Evolutionary conservation across 192 early-diverging fungal species (phyloP), one percentile per base, ranked within the genome.

Genomic region (Phlyctochytrium arcticum): DNA sequence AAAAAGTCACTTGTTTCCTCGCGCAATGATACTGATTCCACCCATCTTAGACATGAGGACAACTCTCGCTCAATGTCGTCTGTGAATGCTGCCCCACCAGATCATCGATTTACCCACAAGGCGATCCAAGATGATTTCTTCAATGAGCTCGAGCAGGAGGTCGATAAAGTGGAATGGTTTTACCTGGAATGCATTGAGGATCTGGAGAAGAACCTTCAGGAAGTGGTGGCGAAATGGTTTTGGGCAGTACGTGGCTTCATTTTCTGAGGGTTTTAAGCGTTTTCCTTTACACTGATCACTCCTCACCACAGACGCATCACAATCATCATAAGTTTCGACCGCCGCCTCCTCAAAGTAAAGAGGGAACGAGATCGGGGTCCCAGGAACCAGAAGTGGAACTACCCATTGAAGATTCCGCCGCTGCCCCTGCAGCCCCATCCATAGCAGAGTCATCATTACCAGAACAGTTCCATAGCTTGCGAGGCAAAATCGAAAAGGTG

Each of bases 111-210:
- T 23, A 44, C 59, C 15, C 59, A 60, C 30, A 48, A 27, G 24
- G 23, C 36, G 10, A 2, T 60, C n/a, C 59, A 60, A 33, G 42
- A 48, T 21, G 39, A 48, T 10, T 60, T 60, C 23, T 60, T 60
- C 24, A 48, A 15, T 10, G 24, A 23, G 44, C 6, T 60, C 3
- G 59, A 60, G 30, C 15, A 60, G 21, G 59, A 60, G 23, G 44
- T 60, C 12, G 59, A 60, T 21, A 60, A 60, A 48, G 59, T 60
- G 31, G 59, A 60, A 47, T 60, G 59, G 59, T 60, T 60, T 31
- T 60, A 60, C 30, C 6, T 60, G 59, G 27, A 49, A 26, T n/a
- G 6, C 0, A 10, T 60, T 10, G 39, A 60, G 17, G 23, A 60
- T 9, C 17, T 21, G 3, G 15, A 48, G 30, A 24, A 33, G 21